These are phyloP conservation scores for Leishmania tarentolae DNA, from an alignment of 208 protist genomes.

Conservation along the genomic window DNA sequence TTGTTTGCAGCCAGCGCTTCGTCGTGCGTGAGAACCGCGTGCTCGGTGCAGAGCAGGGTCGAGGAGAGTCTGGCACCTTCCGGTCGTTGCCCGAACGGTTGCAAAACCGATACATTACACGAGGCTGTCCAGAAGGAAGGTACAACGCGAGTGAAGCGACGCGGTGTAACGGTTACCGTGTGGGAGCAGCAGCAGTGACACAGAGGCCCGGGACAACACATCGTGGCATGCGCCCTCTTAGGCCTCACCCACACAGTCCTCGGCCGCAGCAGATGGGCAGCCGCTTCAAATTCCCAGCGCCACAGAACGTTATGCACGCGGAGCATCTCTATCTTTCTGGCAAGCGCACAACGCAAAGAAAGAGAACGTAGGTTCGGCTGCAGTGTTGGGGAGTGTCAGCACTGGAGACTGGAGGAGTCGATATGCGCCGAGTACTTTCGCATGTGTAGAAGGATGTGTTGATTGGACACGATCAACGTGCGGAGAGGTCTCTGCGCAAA, in stretches of 20 bases:
- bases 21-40: not conserved
- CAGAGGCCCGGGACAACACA: not conserved
- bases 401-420: constrained; percentile 13
- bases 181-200: not conserved
- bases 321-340: not conserved
- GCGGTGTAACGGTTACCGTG: not conserved
- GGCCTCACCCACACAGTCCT: not conserved
- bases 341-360: not conserved
- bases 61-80: not conserved
- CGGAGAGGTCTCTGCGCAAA: constrained; percentile 46
- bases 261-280: not conserved
- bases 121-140: not conserved
- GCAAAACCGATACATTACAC: not conserved
- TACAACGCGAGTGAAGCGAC: not conserved
- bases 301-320: not conserved
- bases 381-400: not conserved
- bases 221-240: not conserved
- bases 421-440: constrained; percentile 60
- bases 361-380: not conserved
- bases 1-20: not conserved
- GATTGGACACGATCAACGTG: constrained; percentile 71
- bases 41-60: not conserved
- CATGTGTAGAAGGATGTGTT: constrained; percentile 82
- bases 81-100: not conserved
- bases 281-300: not conserved